Base-by-base conservation (phyloP, 1,284 basidiomycete genomes). In the Caloboletus firmus region DNA sequence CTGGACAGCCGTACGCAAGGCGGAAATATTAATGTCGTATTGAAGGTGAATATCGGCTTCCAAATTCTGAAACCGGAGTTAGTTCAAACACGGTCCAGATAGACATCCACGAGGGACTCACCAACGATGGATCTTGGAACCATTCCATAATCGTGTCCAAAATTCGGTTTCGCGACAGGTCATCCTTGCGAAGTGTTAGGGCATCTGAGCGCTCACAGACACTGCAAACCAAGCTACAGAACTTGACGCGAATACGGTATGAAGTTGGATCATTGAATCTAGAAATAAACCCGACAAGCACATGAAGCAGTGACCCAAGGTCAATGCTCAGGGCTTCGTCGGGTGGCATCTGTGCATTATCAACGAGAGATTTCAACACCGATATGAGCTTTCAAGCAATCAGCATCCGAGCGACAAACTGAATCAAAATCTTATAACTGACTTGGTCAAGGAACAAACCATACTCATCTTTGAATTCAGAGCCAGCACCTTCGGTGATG, bases 361-460 rank as follows among this genome's bases (percentile, higher is more conserved):
- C 92, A 22, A 91, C 79, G 42, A 91, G 78, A 8, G 90, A 76
- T 61, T 89, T 89, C 43, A 94, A 73, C 31, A 94, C 83, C 0
- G 83, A 79, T 48, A 91, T 83, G 58, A 88, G 82, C 87, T 90
- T n/a, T 52, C 36, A 46, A 40, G n/a, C 12, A 41, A 46, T 66
- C 42, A 66, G 56, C 26, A 45, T 31, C 32, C 32, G 24, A 32
- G 56, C 18, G 34, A 54, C 44, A 52, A 51, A 26, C 5, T 43
- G 26, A 18, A 47, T 39, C 50, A 46, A 51, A 40, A 32, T 30
- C 6, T 40, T n/a, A 26, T 40, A 43, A 50, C 51, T 68, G 66
- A 85, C 89, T 74, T 90, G 91, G 49, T 94, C 92, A 32, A 91
- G 77, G 67, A 93, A 88, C 24, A 86, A 68, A 2, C 83, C 74